These are phyloP conservation scores for Pythium plurisporium DNA, from an alignment of 352 stramenopile species.

Conservation along the genomic window DNA sequence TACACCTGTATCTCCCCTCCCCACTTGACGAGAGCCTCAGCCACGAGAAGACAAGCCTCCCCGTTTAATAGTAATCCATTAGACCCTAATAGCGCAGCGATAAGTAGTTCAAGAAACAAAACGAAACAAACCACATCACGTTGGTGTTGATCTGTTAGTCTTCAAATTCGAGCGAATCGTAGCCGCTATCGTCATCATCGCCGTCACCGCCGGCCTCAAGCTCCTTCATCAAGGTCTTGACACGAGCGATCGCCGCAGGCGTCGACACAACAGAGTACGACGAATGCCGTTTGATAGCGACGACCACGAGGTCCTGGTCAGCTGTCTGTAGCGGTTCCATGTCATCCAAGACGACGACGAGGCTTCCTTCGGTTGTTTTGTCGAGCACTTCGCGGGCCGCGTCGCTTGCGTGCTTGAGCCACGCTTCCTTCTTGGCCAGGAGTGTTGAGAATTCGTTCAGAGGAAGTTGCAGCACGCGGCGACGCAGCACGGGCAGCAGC, in stretches of 20 bases:
- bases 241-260: constrained; percentile 49
- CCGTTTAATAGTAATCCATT: background rate
- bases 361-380: constrained; percentile 52
- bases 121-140: background rate
- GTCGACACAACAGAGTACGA: constrained; percentile 73
- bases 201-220: constrained; percentile 49
- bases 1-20: constrained; percentile 10
- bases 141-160: no score
- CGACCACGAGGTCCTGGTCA: constrained; percentile 63
- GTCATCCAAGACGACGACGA: constrained; percentile 71
- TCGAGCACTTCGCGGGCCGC: constrained; percentile 40
- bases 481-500: constrained; percentile 44
- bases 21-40: background rate
- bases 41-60: background rate
- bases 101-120: background rate
- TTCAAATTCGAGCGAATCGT: constrained; percentile 77
- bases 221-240: constrained; percentile 73
- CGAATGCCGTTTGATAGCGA: constrained; percentile 63
- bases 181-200: constrained; percentile 50
- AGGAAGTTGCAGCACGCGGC: constrained; percentile 42
- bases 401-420: constrained; percentile 70
- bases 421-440: constrained; percentile 63
- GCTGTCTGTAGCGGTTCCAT: constrained; percentile 76
- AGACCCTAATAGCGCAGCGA: background rate
- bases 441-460: constrained; percentile 65